Conservation (phyloP, 164 flowering plant species). For the Aristolochia fimbriata region DNA sequence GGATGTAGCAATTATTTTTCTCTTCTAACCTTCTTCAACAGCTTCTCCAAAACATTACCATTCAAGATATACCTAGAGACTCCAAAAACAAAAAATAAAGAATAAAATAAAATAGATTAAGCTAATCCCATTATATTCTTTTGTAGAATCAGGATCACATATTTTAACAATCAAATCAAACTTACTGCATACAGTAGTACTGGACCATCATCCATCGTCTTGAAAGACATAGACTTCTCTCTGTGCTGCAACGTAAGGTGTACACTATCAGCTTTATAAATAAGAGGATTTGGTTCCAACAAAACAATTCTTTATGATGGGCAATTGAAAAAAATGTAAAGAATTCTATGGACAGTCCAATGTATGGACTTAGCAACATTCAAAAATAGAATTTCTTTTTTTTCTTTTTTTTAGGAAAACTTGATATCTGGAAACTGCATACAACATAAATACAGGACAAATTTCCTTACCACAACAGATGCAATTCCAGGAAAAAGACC, state of each 20-base stretch:
- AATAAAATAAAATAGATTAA: too few relatives aligned
- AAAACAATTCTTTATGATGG: not conserved
- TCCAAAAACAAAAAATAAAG: too few relatives aligned
- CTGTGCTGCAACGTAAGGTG: conserved; percentile 50
- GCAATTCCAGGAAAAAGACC: conserved; percentile 96
- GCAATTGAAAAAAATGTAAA: not conserved
- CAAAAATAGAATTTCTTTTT: too few relatives aligned
- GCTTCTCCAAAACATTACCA: too few relatives aligned
- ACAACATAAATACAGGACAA: not conserved
- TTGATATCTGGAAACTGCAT: too few relatives aligned
- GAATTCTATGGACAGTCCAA: not conserved
- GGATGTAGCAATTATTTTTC: too few relatives aligned
- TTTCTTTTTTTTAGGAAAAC: too few relatives aligned
- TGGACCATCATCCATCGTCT: conserved; percentile 99
- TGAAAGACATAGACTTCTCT: conserved; percentile 96
- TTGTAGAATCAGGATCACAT: too few relatives aligned
- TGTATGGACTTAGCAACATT: not conserved
- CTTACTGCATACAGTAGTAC: conserved; percentile 88
- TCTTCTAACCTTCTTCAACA: too few relatives aligned
- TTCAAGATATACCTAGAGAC: too few relatives aligned
- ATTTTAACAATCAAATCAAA: not conserved
- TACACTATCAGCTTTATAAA: conserved; percentile 5
- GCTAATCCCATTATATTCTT: too few relatives aligned
- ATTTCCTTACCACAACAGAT: conserved; percentile 78
- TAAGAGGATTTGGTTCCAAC: not conserved